Base-by-base conservation (phyloP, 495 filamentous ascomycete species). In the Xeromyces bisporus region DNA sequence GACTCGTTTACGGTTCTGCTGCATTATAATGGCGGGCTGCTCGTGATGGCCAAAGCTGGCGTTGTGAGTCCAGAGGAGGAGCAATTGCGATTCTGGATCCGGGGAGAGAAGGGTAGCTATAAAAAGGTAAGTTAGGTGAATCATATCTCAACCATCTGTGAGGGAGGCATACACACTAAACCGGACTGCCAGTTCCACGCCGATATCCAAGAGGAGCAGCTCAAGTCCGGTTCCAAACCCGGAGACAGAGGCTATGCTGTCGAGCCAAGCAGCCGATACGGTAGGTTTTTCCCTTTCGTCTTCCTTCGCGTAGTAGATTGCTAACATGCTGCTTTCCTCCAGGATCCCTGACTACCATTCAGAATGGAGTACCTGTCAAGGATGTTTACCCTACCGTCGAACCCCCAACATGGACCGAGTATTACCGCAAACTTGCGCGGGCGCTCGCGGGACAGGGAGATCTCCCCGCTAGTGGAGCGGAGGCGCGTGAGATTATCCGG, bases 121-220 rank as follows among this genome's bases (percentile, higher is more conserved):
- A 77, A 72, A 55, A 92, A 91, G 56, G 60, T 60, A 31, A 35
- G 44, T 11, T n/a, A n/a, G n/a, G n/a, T n/a, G n/a, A n/a, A n/a
- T n/a, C n/a, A n/a, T n/a, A n/a, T n/a, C n/a, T n/a, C n/a, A n/a
- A n/a, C n/a, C n/a, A n/a, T n/a, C n/a, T n/a, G n/a, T n/a, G n/a
- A n/a, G n/a, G n/a, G n/a, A n/a, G n/a, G n/a, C n/a, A n/a, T n/a
- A n/a, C n/a, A n/a, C n/a, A n/a, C n/a, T n/a, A n/a, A n/a, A n/a
- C n/a, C n/a, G n/a, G n/a, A n/a, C n/a, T 2, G 14, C 31, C 24
- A 67, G 63, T 71, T 54, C 44, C 70, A 79, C 36, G 53, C 89
- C 0, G 84, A 92, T 54, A 56, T 71, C 18, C 84, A 93, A 55
- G 84, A 93, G 52, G 75, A 79, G 25, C 79, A 86, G 41, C 60